A percentile compares a stretch with the other conserved stretches of the same genome.
Evolutionary conservation across 768 basidiomycete genomes (phyloP).

Genomic region (Rhodosporidiobolus odoratus): DNA sequence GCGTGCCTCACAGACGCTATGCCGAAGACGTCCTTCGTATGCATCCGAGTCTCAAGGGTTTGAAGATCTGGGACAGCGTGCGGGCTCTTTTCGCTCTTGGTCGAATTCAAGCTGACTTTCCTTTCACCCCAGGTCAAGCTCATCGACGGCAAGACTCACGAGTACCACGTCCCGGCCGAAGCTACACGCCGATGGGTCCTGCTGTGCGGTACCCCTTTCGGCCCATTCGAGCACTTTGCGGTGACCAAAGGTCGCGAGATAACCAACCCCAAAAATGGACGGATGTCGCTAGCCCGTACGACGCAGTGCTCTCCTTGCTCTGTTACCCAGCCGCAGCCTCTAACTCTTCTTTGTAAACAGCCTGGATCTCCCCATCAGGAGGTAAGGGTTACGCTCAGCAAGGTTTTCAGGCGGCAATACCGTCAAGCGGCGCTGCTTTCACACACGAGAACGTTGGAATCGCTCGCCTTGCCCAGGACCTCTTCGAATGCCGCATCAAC

Average conservation of each 20-base stretch:
- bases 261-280: background rate
- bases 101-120: no score
- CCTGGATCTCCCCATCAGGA: constrained; percentile 33
- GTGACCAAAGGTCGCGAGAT: background rate
- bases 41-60: background rate
- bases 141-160: background rate
- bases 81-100: background rate
- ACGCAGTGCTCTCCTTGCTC: background rate
- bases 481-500: no score
- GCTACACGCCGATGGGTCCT: background rate
- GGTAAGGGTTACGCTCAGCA: constrained; percentile 39
- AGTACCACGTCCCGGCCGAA: background rate
- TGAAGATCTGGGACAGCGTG: no score
- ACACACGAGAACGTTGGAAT: no score
- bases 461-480: no score
- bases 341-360: background rate
- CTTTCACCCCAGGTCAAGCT: no score
- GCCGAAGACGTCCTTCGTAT: background rate
- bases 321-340: background rate
- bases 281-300: background rate
- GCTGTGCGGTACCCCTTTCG: constrained; percentile 22
- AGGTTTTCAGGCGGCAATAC: constrained; percentile 8
- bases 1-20: background rate
- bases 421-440: constrained; percentile 1
- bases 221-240: constrained; percentile 2